These are phyloP conservation scores for Claviceps sp. DNA, from an alignment of 2,329 filamentous ascomycete species.

Conservation along the genomic window DNA sequence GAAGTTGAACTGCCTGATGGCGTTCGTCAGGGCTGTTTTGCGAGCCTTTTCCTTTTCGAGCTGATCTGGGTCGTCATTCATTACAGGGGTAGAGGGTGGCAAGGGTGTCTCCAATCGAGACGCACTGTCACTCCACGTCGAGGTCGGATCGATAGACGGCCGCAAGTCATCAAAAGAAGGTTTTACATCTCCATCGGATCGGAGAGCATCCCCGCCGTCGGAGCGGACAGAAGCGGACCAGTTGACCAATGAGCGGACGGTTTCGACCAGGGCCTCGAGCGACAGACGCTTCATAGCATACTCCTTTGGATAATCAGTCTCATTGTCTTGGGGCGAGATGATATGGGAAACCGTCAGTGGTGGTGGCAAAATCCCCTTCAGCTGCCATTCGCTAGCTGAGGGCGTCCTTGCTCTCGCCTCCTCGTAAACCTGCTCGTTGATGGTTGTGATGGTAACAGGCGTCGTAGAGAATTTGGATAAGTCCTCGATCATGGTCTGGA, in stretches of 20 bases:
- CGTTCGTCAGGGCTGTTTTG: conserved; percentile 85
- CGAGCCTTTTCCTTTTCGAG: conserved; percentile 90
- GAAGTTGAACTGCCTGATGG: conserved; percentile 88
- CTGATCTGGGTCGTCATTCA: conserved; percentile 84
- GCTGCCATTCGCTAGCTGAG: conserved; percentile 65
- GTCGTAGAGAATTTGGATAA: conserved; percentile 75
- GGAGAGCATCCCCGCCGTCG: conserved; percentile 29
- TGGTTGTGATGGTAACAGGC: conserved; percentile 58
- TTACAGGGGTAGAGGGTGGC: conserved; percentile 51
- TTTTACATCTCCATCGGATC: conserved; percentile 22
- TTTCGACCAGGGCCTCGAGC: conserved; percentile 77
- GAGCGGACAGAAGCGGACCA: conserved; percentile 62
- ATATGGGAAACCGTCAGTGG: conserved; percentile 73
- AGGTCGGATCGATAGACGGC: conserved; percentile 55
- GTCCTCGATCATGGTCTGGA: conserved; percentile 88
- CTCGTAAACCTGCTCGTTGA: conserved; percentile 77
- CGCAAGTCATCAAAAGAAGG: conserved; percentile 35
- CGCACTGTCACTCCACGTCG: conserved; percentile 42
- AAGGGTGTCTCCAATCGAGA: conserved; percentile 47
- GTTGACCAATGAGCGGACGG: conserved; percentile 77
- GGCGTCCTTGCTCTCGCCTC: conserved; percentile 56
- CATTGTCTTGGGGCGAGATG: conserved; percentile 41
- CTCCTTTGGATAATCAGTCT: conserved; percentile 69
- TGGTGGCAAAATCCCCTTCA: conserved; percentile 72
- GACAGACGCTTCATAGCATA: conserved; percentile 85